Evolutionary conservation across 805 yeast genomes (phyloP).

Genomic region (Naumovozyma dairenensis): DNA sequence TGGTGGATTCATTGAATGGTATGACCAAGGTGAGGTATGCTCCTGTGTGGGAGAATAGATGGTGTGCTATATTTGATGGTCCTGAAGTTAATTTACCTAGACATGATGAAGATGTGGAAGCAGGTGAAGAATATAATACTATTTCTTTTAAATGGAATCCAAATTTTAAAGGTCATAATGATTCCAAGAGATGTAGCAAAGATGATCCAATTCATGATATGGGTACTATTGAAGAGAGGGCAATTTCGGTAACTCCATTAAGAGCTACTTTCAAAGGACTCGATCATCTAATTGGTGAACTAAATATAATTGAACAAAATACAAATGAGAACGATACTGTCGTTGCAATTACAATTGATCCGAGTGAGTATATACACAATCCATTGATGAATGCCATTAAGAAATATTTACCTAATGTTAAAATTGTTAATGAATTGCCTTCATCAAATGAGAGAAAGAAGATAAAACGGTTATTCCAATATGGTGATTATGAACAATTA

Average conservation of each 20-base stretch:
- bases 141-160: slow-evolving; percentile 75
- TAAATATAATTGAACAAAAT: slow-evolving; percentile 3
- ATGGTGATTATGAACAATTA: slow-evolving; percentile 82
- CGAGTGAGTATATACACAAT: slow-evolving; percentile 33
- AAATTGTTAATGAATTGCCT: slow-evolving; percentile 16
- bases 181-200: slow-evolving; percentile 16
- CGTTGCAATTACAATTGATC: slow-evolving; percentile 27
- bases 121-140: slow-evolving; percentile 34
- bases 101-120: slow-evolving; percentile 36
- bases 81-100: slow-evolving; percentile 8
- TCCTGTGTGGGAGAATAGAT: slow-evolving; percentile 70
- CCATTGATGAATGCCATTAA: slow-evolving; percentile 29
- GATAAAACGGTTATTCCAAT: slow-evolving; percentile 71
- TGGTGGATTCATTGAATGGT: slow-evolving; percentile 42
- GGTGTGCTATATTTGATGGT: slow-evolving; percentile 56
- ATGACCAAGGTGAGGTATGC: slow-evolving; percentile 58
- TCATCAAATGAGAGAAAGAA: too few species aligned
- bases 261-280: slow-evolving; percentile 54
- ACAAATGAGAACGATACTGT: slow-evolving; percentile 1
- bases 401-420: slow-evolving; percentile 28
- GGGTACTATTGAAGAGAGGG: slow-evolving; percentile 53
- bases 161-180: slow-evolving; percentile 43
- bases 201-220: slow-evolving; percentile 42
- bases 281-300: slow-evolving; percentile 11
- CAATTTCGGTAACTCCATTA: slow-evolving; percentile 59